Evolutionary conservation across 2,329 filamentous ascomycete species (phyloP), one percentile per base, ranked within the genome.

Genomic region (Hyphodiscus sp.): DNA sequence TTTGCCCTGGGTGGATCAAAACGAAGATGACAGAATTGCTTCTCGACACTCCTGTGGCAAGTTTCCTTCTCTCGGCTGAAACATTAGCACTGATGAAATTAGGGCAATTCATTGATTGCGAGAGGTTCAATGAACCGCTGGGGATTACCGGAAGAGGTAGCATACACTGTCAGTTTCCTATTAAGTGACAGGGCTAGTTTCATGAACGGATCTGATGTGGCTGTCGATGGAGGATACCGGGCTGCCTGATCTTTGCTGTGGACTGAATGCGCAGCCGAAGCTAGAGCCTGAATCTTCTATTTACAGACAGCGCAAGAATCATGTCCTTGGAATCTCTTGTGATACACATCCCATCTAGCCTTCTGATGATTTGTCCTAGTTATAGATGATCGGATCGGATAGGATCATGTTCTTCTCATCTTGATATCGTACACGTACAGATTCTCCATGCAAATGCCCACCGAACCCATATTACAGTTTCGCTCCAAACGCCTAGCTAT

Each of bases 401-500:
- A 4, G 33, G 16, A 38, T 10, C 16, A 38, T 38, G 33, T 38
- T 20, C 15, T 33, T 60, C 60, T 56, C 45, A 54, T 30, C 49
- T 44, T 43, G 45, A 52, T 62, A 65, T 63, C 56, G 49, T 65
- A 65, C 59, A 64, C 16, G 45, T 62, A 57, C 51, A 51, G 30
- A 54, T 43, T 53, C 44, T 57, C 56, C 49, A 62, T 61, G 54
- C 51, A 59, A 59, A 62, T 62, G 59, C 56, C 52, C 55, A 54
- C 53, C 57, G 54, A 41, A 54, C 46, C 50, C 54, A 51, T 33
- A 42, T 2, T 57, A 63, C 56, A 64, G 56, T 60, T 57, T 53
- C 62, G 47, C 53, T 60, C 64, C 49, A 63, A 67, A 67, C 65
- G 63, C 65, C 65, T 56, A 60, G 65, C 65, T 67, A 67, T 66